Evolutionary conservation across 805 yeast species (phyloP), one percentile per base, ranked within the genome.

Genomic region (Nakazawaea ambrosiae): DNA sequence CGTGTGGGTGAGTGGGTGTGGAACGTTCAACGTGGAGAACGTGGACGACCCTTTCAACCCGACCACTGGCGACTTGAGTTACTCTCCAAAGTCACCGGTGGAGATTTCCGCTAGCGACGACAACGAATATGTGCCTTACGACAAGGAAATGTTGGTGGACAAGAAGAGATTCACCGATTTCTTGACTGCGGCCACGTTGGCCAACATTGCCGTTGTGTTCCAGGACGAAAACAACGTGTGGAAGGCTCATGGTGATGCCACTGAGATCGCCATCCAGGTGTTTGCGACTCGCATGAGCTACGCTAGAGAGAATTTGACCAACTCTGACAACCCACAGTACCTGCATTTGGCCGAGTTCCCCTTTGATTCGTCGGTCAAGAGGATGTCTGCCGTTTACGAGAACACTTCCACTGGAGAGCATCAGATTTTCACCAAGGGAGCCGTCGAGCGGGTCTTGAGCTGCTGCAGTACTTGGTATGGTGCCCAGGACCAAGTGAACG

Each of bases 161-260:
- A 46, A 54, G 8, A 27, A 34, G 0, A 35, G 51, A 11, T 70
- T 73, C 46, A 42, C 54, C 23, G 53, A 64, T 26, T 85, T 86
- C 83, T 56, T 82, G 37, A 51, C 59, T 19, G 64, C 81, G 33
- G 86, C 94, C 2, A 72, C 92, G 1, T 60, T 87, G 44, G 95
- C 95, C 25, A 87, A 86, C 49, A 76, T 85, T 49, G 90, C 95
- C 3, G 66, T 68, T 9, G 77, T 86, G 3, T 71, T 68, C 44
- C 62, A 69, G 46, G 60, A 68, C 41, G 12, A 31, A n/a, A 60
- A 57, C 17, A 66, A 63, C 14, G 70, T 70, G 8, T 85, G 94
- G 94, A 74, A 72, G 48, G 88, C 87, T 8, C 80, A 78, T 52
- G 95, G 95, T 42, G 95, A 86, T 53, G 90, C 95, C 29, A 86